Evolutionary conservation across 106 monocot species (phyloP), one percentile per base, ranked within the genome.

Genomic region (Gastrodia elata): DNA sequence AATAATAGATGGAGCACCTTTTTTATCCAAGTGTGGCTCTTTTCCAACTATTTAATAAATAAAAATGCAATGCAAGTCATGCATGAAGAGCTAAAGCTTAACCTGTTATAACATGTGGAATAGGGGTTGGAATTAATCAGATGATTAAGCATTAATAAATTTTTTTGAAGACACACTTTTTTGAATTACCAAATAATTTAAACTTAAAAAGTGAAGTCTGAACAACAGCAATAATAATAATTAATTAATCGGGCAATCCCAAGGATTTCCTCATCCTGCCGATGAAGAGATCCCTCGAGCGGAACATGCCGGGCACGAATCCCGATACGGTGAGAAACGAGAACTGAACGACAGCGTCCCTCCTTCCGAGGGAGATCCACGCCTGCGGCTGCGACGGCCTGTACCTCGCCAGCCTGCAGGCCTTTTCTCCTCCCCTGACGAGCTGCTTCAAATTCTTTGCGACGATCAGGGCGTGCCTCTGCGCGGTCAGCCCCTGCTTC

Each of bases 381-480:
- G 79, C 71, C 25, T 40, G 58, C 5, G 38, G 0, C 11, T 69
- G 28, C 1, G 33, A n/a, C 2, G 84, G 77, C 74, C 65, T 80
- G 74, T 78, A 81, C 46, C 64, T 74, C 22, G 18, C 33, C 56
- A 80, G 39, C 36, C 76, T 83, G 49, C 37, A 57, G 2, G 72
- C 79, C 6, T 25, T 74, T 2, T 16, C 76, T 73, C 83, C 83
- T 73, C 83, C 83, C 36, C 73, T 83, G 30, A 71, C 15, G 20
- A 83, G 42, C 25, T 75, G 28, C 73, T 84, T 84, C 49, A 81
- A 37, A 77, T 75, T 84, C 74, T 84, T 84, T 2, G 71, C 74
- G 8, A 70, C 67, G 30, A 81, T 36, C 3, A 49, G 30, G 2
- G 80, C 80, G 27, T 84, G 80, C 30, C 43, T 69, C 18, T 77